Evolutionary conservation across 345 rosid species (phyloP), one percentile per base, ranked within the genome.

Genomic region (Cochlearia excelsa): DNA sequence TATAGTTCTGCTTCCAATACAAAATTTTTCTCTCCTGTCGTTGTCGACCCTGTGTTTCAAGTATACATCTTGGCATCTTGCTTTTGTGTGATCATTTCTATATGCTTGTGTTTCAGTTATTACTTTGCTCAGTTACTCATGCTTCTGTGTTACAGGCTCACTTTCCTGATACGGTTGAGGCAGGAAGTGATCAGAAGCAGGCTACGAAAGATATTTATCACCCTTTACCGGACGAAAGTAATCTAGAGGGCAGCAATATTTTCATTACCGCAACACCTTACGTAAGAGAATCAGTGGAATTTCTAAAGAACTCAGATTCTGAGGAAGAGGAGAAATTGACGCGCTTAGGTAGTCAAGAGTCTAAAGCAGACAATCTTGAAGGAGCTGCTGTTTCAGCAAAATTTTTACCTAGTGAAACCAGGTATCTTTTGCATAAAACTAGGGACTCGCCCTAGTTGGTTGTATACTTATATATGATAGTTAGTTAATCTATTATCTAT

Each of bases 401-500:
- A 48, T 30, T 7, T 56, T 57, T 52, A 30, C 61, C 61, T 53
- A 46, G 37, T n/a, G 73, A 53, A 51, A 54, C 38, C 61, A 61
- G 73, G 67, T 68, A 68, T 61, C 35, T n/a, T 7, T 10, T 53
- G 55, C 60, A 28, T 44, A 59, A 26, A 16, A 43, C 16, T 43
- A 33, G 23, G 46, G 54, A 26, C 48, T 58, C 53, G 29, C 28
- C 33, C 0, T 44, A 51, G 42, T 35, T 67, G 42, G 60, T 59
- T 46, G 29, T 10, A 7, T 37, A 34, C 9, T 30, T 46, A 31
- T 37, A 48, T 4, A 39, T 39, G 26, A 7, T 26, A 16, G 23
- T 10, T 46, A 3, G 27, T 40, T 54, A 38, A 46, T 45, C 3
- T 6, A 40, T 54, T 16, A 55, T 54, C 51, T 62, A 63, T 55